Base-by-base conservation (phyloP, 139 green algal species). In the Micromonas pusilla region DNA sequence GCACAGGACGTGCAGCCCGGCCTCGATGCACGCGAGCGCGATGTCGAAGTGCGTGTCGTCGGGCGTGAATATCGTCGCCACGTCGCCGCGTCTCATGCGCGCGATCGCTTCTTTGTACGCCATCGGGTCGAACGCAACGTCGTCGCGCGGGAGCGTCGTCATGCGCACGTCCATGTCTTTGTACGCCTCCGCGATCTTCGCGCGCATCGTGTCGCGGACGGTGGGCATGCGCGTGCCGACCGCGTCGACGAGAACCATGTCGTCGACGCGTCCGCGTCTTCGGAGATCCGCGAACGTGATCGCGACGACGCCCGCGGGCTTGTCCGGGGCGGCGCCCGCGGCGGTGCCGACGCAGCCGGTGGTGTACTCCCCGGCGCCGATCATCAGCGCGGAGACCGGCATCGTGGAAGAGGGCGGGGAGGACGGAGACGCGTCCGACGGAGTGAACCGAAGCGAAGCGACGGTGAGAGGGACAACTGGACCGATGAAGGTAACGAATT, bases 1-100 rank as follows among this genome's bases (percentile, higher is more conserved):
- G 30, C 91, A 45, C 33, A 91, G 83, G 36, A 91, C 87, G 67
- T 91, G 87, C 54, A 91, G 82, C 0, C 83, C 72, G 0, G 70
- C 79, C 4, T 65, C 19, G 31, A 86, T 76, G 65, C 77, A 80
- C 3, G 79, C 80, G 64, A 74, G 0, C 0, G 82, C 76, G 26
- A 90, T 79, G 3, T 66, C 2, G 4, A 79, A 83, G 79, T 89
- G 85, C 28, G 83, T 85, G 77, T 89, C 81, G 75, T 89, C 85
- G 0, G 85, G 85, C 13, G 84, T 87, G 75, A 89, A 89, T 62
- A 89, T 86, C 28, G 84, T 88, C n/a, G 70, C 81, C 2, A 82
- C 81, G 76, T 89, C 85, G 23, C 85, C 85, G 26, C 20, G 65
- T 34, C 34, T 26, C 36, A 76, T 70, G 3, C 34, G 38, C 34